Base-by-base conservation (phyloP, 805 yeast species). In the Nakazawaea ishiwadae region DNA sequence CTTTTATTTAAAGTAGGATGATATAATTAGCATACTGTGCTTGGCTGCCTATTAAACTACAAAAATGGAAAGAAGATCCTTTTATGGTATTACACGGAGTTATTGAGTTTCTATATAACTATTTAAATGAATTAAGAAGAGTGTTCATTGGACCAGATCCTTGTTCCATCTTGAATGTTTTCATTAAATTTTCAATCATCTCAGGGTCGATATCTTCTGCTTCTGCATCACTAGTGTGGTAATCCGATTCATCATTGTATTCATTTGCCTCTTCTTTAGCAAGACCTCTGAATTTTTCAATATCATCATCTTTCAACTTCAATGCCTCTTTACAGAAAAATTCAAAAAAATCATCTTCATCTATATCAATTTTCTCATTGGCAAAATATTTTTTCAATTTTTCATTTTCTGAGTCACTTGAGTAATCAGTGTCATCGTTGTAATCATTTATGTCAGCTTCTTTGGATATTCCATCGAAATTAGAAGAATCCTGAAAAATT, bases 301-400 rank as follows among this genome's bases (percentile, higher is more conserved):
- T 50, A 15, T 76, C 74, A 4, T 66, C 71, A 14, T 69, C 67
- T 0, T 65, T 53, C 45, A 79, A 41, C 17, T 75, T 66, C 19
- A 80, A 50, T 0, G 79, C 85, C 23, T 78, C 73, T 42, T 69
- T 68, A 10, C 77, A 60, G 52, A 79, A 77, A 50, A 67, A 80
- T 52, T 81, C 88, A 49, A 81, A 76, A 52, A 81, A 81, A 51
- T 81, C 87, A 52, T 81, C 87, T 49, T 79, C 85, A 50, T 76
- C 78, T 7, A 80, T 74, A 40, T 65, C 73, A 14, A 67, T 54
- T 9, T 61, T 60, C 38, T 65, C 66, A 1, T 51, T 33, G n/a
- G 52, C 43, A 31, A 68, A 53, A 29, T 59, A 61, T 16, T 44
- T 40, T 8, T 37, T 44, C 7, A 48, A 42, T 11, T 45, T 50